Conservation (phyloP, 805 yeast genomes). For the Kodamaea neixiangensis region DNA sequence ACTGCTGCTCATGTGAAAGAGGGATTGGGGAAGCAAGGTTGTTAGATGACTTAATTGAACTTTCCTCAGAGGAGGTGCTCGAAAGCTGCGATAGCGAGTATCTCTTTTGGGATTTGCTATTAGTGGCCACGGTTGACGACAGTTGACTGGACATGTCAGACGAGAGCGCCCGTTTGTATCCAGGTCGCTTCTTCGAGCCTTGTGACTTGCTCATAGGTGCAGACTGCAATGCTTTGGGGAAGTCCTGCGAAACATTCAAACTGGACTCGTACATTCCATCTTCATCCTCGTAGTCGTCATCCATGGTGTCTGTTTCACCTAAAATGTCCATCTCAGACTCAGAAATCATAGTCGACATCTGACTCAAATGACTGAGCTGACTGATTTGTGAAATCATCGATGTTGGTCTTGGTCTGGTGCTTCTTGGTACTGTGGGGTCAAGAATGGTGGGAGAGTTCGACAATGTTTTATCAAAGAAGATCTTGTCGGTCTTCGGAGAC, state of each 20-base stretch:
- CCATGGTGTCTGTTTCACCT: slow-evolving; percentile 42
- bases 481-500: slow-evolving; percentile 8
- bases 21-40: slow-evolving; percentile 14
- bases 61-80: slow-evolving; percentile 41
- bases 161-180: slow-evolving; percentile 31
- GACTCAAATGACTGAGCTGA: slow-evolving; percentile 43
- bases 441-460: slow-evolving; percentile 2
- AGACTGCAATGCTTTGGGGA: slow-evolving; percentile 2
- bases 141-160: slow-evolving; percentile 41
- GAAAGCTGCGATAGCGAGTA: slow-evolving; percentile 36
- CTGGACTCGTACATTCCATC: slow-evolving; percentile 42
- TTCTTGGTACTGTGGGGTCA: slow-evolving; percentile 8
- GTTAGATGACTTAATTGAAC: slow-evolving; percentile 18
- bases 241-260: slow-evolving; percentile 35
- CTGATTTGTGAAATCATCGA: slow-evolving; percentile 42
- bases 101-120: slow-evolving; percentile 23
- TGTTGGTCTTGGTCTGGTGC: slow-evolving; percentile 35
- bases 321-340: slow-evolving; percentile 43
- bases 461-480: slow-evolving; percentile 2
- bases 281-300: slow-evolving; percentile 34
- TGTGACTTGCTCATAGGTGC: not conserved
- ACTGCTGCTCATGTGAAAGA: slow-evolving; percentile 8
- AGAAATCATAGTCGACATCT: slow-evolving; percentile 43
- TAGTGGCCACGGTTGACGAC: slow-evolving; percentile 28
- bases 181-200: slow-evolving; percentile 26